Conservation (phyloP, 805 yeast genomes). For the Sungouiella blattae region DNA sequence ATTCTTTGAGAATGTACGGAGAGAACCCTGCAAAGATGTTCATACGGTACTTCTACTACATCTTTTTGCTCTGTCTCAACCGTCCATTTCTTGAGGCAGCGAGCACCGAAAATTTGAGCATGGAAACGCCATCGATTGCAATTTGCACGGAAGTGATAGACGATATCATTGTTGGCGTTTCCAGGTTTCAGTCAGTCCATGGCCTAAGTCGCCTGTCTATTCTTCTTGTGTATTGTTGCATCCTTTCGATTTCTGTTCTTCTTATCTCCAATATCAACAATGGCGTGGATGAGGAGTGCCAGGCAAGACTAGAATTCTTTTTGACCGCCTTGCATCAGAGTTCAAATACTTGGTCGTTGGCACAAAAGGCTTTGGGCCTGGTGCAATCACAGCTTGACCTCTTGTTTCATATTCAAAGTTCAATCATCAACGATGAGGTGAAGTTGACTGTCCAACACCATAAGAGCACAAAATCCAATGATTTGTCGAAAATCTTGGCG, state of each 20-base stretch:
- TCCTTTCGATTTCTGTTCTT: conserved; percentile 1
- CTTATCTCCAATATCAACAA: conserved; percentile 1
- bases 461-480: neutral
- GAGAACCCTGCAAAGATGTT: conserved; percentile 4
- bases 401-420: neutral
- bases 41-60: conserved; percentile 2
- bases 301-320: neutral
- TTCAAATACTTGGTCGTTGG: conserved; percentile 2
- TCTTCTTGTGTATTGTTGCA: conserved; percentile 2
- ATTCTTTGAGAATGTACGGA: neutral
- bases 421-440: neutral
- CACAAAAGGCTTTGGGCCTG: conserved; percentile 2
- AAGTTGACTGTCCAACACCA: neutral
- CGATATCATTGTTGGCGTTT: neutral
- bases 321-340: conserved; percentile 1
- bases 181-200: neutral
- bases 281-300: neutral
- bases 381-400: conserved; percentile 1
- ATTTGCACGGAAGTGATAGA: conserved; percentile 3
- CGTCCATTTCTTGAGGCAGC: conserved; percentile 4
- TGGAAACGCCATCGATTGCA: neutral
- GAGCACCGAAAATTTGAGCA: neutral
- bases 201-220: neutral
- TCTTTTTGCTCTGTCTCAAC: conserved; percentile 3
- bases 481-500: neutral